A percentile compares a stretch with the other conserved stretches of the same genome.
Evolutionary conservation across 2,329 filamentous ascomycete species (phyloP).

Genomic region (Cercospora sp.): DNA sequence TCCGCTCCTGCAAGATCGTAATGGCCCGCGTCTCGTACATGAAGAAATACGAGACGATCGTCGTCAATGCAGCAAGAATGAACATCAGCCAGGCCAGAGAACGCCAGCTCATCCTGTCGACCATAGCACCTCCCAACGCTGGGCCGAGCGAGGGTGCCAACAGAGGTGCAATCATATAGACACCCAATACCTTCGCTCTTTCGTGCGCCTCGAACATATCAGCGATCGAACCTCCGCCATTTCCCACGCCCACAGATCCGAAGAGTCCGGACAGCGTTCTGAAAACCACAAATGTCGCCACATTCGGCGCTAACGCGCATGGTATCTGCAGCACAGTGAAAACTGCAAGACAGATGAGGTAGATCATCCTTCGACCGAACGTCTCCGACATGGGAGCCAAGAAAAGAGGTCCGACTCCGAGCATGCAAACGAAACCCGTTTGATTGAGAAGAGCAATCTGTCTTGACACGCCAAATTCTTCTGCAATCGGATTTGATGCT

Average conservation of each 20-base stretch:
- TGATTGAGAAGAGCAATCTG: constrained; percentile 48
- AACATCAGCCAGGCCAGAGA: constrained; percentile 50
- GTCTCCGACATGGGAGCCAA: constrained; percentile 50
- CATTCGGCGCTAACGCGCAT: constrained; percentile 49
- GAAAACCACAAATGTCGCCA: constrained; percentile 45
- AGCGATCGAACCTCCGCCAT: constrained; percentile 52
- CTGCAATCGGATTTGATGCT: constrained; percentile 39
- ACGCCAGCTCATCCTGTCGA: constrained; percentile 46
- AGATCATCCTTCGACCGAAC: constrained; percentile 48
- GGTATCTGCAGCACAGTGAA: constrained; percentile 50
- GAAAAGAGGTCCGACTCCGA: constrained; percentile 49
- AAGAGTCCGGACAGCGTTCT: constrained; percentile 51
- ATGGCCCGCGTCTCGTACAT: constrained; percentile 46
- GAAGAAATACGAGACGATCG: constrained; percentile 44
- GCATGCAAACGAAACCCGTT: constrained; percentile 51
- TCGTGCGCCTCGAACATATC: constrained; percentile 52
- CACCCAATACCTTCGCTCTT: constrained; percentile 47
- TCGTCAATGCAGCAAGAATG: constrained; percentile 43
- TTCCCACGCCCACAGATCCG: constrained; percentile 52
- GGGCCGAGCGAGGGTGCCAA: constrained; percentile 43
- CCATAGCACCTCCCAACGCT: constrained; percentile 45
- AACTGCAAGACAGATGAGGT: constrained; percentile 45
- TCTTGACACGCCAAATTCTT: constrained; percentile 43
- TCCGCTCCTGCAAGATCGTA: constrained; percentile 40
- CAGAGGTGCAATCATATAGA: constrained; percentile 45